Evolutionary conservation across 2,329 filamentous ascomycete genomes (phyloP).

Genomic region (Pseudocercospora crystallina): DNA sequence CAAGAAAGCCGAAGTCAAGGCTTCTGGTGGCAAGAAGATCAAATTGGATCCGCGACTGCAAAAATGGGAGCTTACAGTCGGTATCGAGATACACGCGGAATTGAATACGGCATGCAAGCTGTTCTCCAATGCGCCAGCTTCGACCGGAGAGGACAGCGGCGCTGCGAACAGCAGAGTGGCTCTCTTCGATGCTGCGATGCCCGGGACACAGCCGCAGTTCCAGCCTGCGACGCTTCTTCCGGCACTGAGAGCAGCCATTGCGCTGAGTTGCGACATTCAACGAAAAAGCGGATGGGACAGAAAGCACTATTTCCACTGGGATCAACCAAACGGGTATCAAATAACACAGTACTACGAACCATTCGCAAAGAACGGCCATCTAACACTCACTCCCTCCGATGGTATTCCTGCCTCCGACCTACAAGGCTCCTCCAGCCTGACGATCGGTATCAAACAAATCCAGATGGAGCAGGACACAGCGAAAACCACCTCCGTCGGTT

Average conservation of each 20-base stretch:
- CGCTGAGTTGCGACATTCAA: conserved; percentile 77
- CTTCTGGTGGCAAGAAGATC: conserved; percentile 12
- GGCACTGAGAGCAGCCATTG: conserved; percentile 84
- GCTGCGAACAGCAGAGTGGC: conserved; percentile 83
- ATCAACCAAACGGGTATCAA: conserved; percentile 94
- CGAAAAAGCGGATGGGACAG: conserved; percentile 80
- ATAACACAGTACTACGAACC: conserved; percentile 92
- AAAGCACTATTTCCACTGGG: conserved; percentile 99
- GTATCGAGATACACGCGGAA: conserved; percentile 96
- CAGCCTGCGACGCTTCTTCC: conserved; percentile 81
- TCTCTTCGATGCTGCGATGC: conserved; percentile 83
- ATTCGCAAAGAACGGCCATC: conserved; percentile 66
- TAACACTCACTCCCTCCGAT: conserved; percentile 72
- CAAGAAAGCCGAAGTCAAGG: conserved; percentile 18
- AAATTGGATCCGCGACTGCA: conserved; percentile 32
- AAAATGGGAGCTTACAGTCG: conserved; percentile 91
- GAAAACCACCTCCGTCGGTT: conserved; percentile 80
- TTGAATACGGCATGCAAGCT: conserved; percentile 86
- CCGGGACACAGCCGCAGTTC: conserved; percentile 83
- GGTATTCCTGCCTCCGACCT: conserved; percentile 75
- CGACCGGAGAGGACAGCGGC: conserved; percentile 26
- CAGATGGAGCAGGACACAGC: conserved; percentile 98
- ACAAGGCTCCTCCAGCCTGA: conserved; percentile 63
- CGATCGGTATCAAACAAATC: conserved; percentile 84
- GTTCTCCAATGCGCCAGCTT: conserved; percentile 66